Evolutionary conservation across 208 protist species (phyloP), one percentile per base, ranked within the genome.

Genomic region (Eutreptiella sp.): DNA sequence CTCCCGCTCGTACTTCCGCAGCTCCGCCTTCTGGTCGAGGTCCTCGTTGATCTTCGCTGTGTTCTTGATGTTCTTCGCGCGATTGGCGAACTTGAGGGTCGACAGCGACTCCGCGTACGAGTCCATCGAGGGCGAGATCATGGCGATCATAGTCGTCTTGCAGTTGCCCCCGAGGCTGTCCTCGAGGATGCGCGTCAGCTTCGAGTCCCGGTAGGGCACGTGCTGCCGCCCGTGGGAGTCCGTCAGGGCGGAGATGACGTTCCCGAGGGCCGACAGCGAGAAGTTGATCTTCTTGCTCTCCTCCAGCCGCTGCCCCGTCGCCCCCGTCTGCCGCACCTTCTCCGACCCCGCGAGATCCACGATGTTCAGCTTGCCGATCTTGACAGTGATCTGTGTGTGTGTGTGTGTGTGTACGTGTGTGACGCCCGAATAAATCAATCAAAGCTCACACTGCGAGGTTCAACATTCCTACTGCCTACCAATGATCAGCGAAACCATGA

Each of bases 261-360:
- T 88, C 24, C 79, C 81, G 1, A 86, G 53, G 24, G 72, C 65
- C n/a, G 77, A 77, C 7, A 87, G 66, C 14, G 75, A 81, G 31
- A 72, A 34, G 46, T 87, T 87, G 76, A 87, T 87, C 39, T 83
- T 81, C 35, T 81, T 79, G 16, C 32, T 46, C 63, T 87, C 57
- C 63, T 83, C 64, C 23, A 81, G 35, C 4, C 69, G 32, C 58
- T 89, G 72, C 21, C 84, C 88, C 4, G 61, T 84, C 14, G 81
- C 84, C 5, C 80, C 78, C 0, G 82, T 77, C 23, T 66, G 67
- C 4, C 68, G 68, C 16, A 87, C 77, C 42, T 84, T 82, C 61
- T 96, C 91, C 33, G 78, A 89, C 0, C 91, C 91, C 11, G 90
- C 91, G 4, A 96, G 70, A 63, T 96, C 91, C 9, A 94, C 88